Base-by-base conservation (phyloP, 2,329 filamentous ascomycete genomes). In the Fusarium globosum region DNA sequence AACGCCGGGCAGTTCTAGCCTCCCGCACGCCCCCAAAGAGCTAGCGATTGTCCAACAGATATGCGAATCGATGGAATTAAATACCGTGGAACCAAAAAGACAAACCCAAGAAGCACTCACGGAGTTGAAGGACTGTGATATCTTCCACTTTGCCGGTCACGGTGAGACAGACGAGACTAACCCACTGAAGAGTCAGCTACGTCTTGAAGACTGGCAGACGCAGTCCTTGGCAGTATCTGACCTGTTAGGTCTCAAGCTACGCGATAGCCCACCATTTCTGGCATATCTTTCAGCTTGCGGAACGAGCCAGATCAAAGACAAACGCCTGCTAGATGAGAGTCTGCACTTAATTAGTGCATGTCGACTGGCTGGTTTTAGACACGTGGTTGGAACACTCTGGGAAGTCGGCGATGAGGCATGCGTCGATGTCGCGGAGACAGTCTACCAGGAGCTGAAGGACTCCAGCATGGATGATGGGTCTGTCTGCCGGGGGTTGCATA, bases 281-380 rank as follows among this genome's bases (percentile, higher is more conserved):
- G 53, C 61, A 26, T 63, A 63, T 8, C 41, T 63, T 1, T 60
- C 53, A 16, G 60, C 60, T 4, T 63, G 61, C 7, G 60, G 53
- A 5, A 62, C 60, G 0, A 59, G 60, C 20, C 33, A 42, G 14
- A 59, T 62, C 3, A 58, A 58, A 18, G 60, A 62, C 2, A 45
- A 46, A 6, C 41, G 38, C 0, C 20, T 62, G 1, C 1, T 62
- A 0, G 52, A 62, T 13, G 60, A 59, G n/a, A 62, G 33, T 10
- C 21, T 62, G 20, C 52, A 59, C 2, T 42, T 59, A 2, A 62
- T 62, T 0, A 46, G 52, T n/a, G 60, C 60, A 26, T 62, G 53
- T 0, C 8, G 45, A 5, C 1, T 62, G 1, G 41, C 60, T 28
- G 26, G 60, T 0, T 62, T 59, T 9, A n/a, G 52, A 2, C 52